Conservation (phyloP, 306 rosid genomes). For the Gastrolobium villosum region DNA sequence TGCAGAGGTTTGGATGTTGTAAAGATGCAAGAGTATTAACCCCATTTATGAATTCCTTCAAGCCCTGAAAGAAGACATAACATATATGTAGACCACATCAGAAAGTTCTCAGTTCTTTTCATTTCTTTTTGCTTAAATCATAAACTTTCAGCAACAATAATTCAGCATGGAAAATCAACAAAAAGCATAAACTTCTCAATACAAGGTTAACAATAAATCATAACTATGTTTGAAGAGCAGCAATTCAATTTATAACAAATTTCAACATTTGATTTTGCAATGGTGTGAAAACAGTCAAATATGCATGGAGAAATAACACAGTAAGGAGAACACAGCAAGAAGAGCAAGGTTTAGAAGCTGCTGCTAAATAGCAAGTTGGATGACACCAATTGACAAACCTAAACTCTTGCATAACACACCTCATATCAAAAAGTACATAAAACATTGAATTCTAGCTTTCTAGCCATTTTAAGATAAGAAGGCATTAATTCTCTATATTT, state of each 20-base stretch:
- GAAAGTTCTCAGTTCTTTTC: constrained; percentile 22
- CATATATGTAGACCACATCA: constrained; percentile 9
- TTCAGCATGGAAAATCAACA: no score
- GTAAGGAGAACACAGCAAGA: constrained; percentile 14
- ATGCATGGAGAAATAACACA: not conserved
- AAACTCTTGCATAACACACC: not conserved
- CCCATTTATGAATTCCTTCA: constrained; percentile 82
- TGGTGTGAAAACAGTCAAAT: constrained; percentile 3
- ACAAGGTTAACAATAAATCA: not conserved
- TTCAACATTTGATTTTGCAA: not conserved
- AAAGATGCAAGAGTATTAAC: constrained; percentile 73
- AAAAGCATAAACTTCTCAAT: not conserved
- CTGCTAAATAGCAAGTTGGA: not conserved
- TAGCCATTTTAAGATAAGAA: not conserved
- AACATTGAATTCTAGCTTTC: not conserved
- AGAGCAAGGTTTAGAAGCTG: constrained; percentile 12
- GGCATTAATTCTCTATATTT: not conserved
- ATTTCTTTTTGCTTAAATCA: not conserved
- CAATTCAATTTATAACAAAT: not conserved
- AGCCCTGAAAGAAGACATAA: constrained; percentile 62
- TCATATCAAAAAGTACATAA: constrained; percentile 13
- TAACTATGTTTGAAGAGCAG: not conserved
- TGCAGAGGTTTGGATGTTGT: constrained; percentile 96
- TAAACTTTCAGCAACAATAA: no score
- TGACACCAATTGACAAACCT: constrained; percentile 21